Evolutionary conservation across 805 yeast species (phyloP).

Genomic region (Lachancea mirantina): DNA sequence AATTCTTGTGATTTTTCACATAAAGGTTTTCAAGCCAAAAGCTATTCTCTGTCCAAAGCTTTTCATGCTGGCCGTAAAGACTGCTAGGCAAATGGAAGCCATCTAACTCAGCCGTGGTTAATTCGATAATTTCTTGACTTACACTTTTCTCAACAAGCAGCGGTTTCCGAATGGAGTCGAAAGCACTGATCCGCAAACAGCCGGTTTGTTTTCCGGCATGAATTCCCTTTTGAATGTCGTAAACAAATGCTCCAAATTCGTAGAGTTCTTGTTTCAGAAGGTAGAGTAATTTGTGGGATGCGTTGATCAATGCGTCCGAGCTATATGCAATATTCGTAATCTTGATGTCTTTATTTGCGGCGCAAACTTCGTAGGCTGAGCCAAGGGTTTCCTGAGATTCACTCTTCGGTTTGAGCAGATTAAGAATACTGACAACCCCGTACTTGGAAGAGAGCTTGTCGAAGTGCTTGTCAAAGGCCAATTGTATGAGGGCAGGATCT

Average conservation of each 20-base stretch:
- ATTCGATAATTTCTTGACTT: slow-evolving; percentile 55
- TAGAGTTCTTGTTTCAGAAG: slow-evolving; percentile 56
- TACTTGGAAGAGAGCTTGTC: slow-evolving; percentile 61
- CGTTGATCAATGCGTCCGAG: slow-evolving; percentile 31
- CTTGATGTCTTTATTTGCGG: slow-evolving; percentile 29
- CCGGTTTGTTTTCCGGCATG: slow-evolving; percentile 81
- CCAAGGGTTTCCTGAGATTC: slow-evolving; percentile 62
- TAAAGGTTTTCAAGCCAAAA: slow-evolving; percentile 76
- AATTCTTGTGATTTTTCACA: slow-evolving; percentile 34
- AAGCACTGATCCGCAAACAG: slow-evolving; percentile 79
- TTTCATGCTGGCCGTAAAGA: slow-evolving; percentile 60
- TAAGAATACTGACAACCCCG: slow-evolving; percentile 79
- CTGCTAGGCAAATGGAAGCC: slow-evolving; percentile 36
- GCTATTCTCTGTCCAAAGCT: slow-evolving; percentile 90
- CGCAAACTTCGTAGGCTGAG: slow-evolving; percentile 52
- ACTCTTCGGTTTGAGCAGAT: slow-evolving; percentile 59
- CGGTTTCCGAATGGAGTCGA: slow-evolving; percentile 85
- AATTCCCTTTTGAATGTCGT: slow-evolving; percentile 52
- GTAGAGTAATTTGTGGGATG: slow-evolving; percentile 40
- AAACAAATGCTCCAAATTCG: slow-evolving; percentile 79
- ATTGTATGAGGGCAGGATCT: slow-evolving; percentile 76
- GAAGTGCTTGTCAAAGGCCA: slow-evolving; percentile 79
- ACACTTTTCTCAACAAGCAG: slow-evolving; percentile 66
- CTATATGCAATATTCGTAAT: slow-evolving; percentile 34
- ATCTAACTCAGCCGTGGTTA: slow-evolving; percentile 37